phyloP scores from a whole-genome alignment of 495 filamentous ascomycete genomes.

The Aspergillus leporis region DNA sequence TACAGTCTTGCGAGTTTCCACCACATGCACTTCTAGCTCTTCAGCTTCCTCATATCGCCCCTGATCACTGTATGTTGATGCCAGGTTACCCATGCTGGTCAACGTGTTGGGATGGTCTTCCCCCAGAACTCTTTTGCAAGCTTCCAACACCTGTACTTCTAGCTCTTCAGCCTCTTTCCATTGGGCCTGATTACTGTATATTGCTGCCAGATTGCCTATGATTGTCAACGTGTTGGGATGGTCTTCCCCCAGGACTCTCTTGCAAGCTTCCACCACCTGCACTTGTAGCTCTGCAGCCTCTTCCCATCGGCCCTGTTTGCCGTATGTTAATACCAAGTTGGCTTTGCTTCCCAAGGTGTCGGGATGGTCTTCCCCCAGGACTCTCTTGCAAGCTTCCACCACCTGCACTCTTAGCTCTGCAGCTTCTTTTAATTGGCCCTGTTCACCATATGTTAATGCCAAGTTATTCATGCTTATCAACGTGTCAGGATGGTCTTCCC shows the following conservation, averaged over 20 bases:
- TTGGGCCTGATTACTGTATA: too few species aligned
- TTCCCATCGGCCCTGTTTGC: slow-evolving; percentile 22
- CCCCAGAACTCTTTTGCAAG: too few species aligned
- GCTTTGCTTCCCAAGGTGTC: slow-evolving; percentile 25
- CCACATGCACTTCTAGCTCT: too few species aligned
- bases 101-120: too few species aligned
- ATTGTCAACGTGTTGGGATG: neutral
- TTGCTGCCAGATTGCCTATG: too few species aligned
- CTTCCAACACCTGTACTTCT: too few species aligned
- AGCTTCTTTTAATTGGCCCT: slow-evolving; percentile 30
- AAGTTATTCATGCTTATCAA: slow-evolving; percentile 7
- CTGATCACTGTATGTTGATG: too few species aligned
- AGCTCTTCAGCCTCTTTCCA: too few species aligned
- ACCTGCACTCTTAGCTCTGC: slow-evolving; percentile 26
- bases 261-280: slow-evolving; percentile 16
- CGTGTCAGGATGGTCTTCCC: neutral
- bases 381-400: slow-evolving; percentile 8
- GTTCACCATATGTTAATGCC: slow-evolving; percentile 9
- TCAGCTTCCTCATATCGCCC: too few species aligned
- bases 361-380: slow-evolving; percentile 5
- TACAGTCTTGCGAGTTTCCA: too few species aligned
- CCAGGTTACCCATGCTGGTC: too few species aligned
- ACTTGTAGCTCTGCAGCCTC: slow-evolving; percentile 30
- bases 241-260: neutral
- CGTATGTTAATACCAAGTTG: slow-evolving; percentile 21